Percentiles rank a stretch among this genome's conserved stretches.
phyloP scores from a whole-genome alignment of 2,329 filamentous ascomycete genomes.

The Pseudocercospora fijiensis region DNA sequence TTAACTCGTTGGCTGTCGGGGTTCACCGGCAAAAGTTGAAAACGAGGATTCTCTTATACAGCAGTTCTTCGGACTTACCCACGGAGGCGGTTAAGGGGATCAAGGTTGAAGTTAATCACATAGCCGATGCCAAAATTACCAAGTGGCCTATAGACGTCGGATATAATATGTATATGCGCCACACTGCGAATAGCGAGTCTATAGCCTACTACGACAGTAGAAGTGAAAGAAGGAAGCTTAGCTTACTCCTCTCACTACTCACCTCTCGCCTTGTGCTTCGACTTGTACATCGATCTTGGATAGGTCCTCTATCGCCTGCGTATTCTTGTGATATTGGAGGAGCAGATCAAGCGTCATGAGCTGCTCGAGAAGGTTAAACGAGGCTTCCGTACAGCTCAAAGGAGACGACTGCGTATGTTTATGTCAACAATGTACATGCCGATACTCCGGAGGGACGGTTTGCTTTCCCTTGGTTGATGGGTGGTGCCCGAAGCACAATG shows the following conservation, averaged over 20 bases:
- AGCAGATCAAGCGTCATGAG: neutral
- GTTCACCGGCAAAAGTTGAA: no score
- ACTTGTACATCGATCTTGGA: neutral
- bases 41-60: no score
- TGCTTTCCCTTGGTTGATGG: neutral
- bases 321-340: neutral
- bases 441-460: neutral
- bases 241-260: neutral
- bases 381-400: no score
- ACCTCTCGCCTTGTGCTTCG: neutral
- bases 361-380: no score
- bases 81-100: no score
- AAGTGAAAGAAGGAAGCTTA: neutral
- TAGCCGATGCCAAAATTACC: neutral
- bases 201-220: no score
- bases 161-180: no score
- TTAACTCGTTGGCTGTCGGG: no score
- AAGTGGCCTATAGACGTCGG: neutral
- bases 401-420: neutral
- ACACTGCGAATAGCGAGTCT: no score
- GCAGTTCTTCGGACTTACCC: no score
- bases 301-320: neutral
- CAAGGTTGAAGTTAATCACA: no score
- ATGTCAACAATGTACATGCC: neutral
- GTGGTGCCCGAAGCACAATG: neutral